Evolutionary conservation across 495 filamentous ascomycete genomes (phyloP).

Genomic region (Lophiostoma macrostomum): DNA sequence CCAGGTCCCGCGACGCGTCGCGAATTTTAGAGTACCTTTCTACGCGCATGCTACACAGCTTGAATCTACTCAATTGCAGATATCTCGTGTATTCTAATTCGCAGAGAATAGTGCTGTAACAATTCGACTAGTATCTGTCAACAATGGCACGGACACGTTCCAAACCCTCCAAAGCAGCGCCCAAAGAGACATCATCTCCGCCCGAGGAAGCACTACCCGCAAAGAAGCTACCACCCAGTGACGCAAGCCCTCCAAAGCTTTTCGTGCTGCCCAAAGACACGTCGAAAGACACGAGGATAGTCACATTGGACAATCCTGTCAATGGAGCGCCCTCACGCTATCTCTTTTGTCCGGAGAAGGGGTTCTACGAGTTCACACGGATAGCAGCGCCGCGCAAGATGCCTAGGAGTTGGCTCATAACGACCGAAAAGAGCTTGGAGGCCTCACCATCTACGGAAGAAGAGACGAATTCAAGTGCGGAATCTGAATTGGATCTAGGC

Average conservation of each 20-base stretch:
- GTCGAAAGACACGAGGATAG: slow-evolving; percentile 61
- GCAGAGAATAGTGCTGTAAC: neutral
- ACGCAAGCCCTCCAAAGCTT: slow-evolving; percentile 56
- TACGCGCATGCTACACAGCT: neutral
- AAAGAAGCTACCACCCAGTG: slow-evolving; percentile 29
- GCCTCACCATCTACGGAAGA: slow-evolving; percentile 8
- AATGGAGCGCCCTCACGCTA: slow-evolving; percentile 64
- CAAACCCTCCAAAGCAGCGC: slow-evolving; percentile 25
- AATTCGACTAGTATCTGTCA: neutral
- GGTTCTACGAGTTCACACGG: slow-evolving; percentile 83
- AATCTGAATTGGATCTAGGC: neutral
- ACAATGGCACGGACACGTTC: slow-evolving; percentile 34
- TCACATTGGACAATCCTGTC: slow-evolving; percentile 77
- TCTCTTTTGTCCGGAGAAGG: slow-evolving; percentile 72
- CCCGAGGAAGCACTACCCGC: slow-evolving; percentile 20
- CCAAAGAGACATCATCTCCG: slow-evolving; percentile 1
- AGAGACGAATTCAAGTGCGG: slow-evolving; percentile 3
- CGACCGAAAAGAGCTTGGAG: slow-evolving; percentile 31
- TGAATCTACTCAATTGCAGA: slow-evolving; percentile 3
- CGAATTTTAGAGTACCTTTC: neutral
- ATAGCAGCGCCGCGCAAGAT: slow-evolving; percentile 61
- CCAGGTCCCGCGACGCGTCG: slow-evolving; percentile 6
- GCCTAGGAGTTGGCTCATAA: slow-evolving; percentile 67
- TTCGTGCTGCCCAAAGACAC: slow-evolving; percentile 75
- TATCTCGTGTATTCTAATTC: neutral